Evolutionary conservation across 116 monocot species (phyloP), one percentile per base, ranked within the genome.

Genomic region (Phalaenopsis hybrid): DNA sequence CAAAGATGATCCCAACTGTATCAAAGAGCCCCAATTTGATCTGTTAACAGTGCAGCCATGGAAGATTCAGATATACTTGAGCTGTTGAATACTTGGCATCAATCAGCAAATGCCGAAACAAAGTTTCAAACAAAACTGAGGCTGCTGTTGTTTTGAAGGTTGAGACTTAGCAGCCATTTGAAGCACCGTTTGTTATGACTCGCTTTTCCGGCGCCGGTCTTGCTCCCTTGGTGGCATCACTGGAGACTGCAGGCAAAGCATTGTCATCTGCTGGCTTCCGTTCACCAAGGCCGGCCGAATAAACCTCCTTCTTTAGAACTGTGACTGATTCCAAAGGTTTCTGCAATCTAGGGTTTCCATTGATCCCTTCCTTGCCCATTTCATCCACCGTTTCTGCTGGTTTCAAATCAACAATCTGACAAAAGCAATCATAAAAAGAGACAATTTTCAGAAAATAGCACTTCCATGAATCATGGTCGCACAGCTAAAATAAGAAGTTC

Each of bases 321-420:
- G 85, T 80, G 77, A 86, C 75, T 57, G 72, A 45, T 74, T 88
- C 91, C 23, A 86, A 21, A n/a, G 83, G 83, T 17, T 85, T 89
- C 78, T 80, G 90, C 21, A 80, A 75, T 78, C 75, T 83, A 17
- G 82, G 18, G 44, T 88, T 84, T 44, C 20, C 76, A 61, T 33
- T 84, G 44, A 57, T 7, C 11, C 16, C 85, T 44, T 88, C 85
- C 20, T 74, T 87, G 16, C 77, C 82, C 76, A 88, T 95, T 44
- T 83, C 90, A 76, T 82, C 85, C 15, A 57, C 48, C 23, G 59
- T 55, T 31, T 73, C 85, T 1, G 45, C 50, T 23, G 74, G 55
- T 73, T 82, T 88, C 21, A 81, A 85, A 75, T 85, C 84, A 48
- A 80, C 74, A 25, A 86, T 86, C 95, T 95, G 81, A 45, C 70